Conservation (phyloP, 768 basidiomycete genomes). For the Leccinum fibrillosum region DNA sequence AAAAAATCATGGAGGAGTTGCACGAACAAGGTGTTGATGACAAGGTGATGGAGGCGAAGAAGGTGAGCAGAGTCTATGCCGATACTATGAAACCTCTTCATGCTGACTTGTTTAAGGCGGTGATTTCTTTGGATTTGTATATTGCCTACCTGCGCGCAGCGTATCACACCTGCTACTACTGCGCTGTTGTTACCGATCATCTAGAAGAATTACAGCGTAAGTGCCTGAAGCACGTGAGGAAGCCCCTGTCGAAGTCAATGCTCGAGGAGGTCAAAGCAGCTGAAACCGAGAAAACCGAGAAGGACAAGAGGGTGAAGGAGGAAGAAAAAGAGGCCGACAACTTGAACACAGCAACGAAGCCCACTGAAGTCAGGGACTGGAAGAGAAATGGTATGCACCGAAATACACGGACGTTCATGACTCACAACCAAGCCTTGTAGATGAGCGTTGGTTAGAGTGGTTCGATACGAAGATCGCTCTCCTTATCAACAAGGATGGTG, state of each 20-base stretch:
- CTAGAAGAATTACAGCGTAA: conserved; percentile 93
- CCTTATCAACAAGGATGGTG: conserved; percentile 69
- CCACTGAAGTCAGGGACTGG: conserved; percentile 48
- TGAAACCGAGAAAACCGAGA: conserved; percentile 43
- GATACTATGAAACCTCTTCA: conserved; percentile 17
- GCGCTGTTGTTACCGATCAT: conserved; percentile 88
- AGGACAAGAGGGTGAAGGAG: conserved; percentile 47
- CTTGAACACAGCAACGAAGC: conserved; percentile 15
- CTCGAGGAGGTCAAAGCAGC: conserved; percentile 60
- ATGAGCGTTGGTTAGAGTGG: conserved; percentile 88
- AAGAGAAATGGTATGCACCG: conserved; percentile 61
- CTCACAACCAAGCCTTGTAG: conserved; percentile 37
- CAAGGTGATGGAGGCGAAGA: conserved; percentile 63
- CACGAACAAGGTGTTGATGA: conserved; percentile 67
- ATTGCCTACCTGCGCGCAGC: conserved; percentile 90
- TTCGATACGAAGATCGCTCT: conserved; percentile 84
- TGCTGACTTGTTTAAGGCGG: conserved; percentile 47
- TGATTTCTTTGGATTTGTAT: conserved; percentile 86
- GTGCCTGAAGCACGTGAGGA: conserved; percentile 89
- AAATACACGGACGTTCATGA: conserved; percentile 1
- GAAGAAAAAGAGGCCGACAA: conserved; percentile 41
- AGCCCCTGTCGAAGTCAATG: conserved; percentile 59
- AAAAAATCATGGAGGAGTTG: conserved; percentile 70
- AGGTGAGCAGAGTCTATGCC: conserved; percentile 45
- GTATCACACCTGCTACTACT: conserved; percentile 97